These are phyloP conservation scores for Colletotrichum tabaci DNA, from an alignment of 2,329 filamentous ascomycete species.

Conservation along the genomic window DNA sequence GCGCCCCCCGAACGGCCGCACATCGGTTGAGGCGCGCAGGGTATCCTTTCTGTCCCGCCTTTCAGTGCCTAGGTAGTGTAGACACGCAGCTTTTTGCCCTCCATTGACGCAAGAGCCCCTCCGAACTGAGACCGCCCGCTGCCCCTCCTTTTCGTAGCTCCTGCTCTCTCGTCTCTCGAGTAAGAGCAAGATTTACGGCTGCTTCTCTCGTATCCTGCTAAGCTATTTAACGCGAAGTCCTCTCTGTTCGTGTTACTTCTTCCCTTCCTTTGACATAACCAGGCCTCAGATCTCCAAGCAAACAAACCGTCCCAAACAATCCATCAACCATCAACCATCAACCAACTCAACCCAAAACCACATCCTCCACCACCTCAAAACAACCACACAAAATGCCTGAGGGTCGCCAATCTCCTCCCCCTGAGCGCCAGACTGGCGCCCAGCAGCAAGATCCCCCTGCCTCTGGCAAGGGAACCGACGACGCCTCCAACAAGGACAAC, in stretches of 20 bases:
- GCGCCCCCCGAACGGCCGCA: neutral
- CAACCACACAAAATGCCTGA: conserved; percentile 72
- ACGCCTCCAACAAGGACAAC: conserved; percentile 67
- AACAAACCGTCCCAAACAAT: neutral
- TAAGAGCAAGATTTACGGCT: neutral
- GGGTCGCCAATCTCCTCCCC: conserved; percentile 84
- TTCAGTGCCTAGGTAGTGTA: neutral
- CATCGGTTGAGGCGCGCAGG: neutral
- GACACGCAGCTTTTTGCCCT: neutral
- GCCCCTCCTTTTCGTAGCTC: conserved; percentile 5
- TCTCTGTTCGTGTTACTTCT: neutral
- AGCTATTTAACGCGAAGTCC: conserved; percentile 29
- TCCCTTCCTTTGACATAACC: neutral
- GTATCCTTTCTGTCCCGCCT: conserved; percentile 13
- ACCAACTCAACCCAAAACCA: neutral
- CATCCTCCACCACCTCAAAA: conserved; percentile 27
- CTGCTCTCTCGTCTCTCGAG: neutral
- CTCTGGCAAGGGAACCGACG: conserved; percentile 71
- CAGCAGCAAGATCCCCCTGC: conserved; percentile 74
- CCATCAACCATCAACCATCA: neutral
- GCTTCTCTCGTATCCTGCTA: neutral
- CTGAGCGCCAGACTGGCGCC: conserved; percentile 75
- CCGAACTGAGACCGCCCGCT: conserved; percentile 8
- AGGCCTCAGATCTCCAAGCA: neutral
- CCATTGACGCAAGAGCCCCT: conserved; percentile 40